Conservation (phyloP, 2,329 filamentous ascomycete species). For the Colletotrichum lupini region DNA sequence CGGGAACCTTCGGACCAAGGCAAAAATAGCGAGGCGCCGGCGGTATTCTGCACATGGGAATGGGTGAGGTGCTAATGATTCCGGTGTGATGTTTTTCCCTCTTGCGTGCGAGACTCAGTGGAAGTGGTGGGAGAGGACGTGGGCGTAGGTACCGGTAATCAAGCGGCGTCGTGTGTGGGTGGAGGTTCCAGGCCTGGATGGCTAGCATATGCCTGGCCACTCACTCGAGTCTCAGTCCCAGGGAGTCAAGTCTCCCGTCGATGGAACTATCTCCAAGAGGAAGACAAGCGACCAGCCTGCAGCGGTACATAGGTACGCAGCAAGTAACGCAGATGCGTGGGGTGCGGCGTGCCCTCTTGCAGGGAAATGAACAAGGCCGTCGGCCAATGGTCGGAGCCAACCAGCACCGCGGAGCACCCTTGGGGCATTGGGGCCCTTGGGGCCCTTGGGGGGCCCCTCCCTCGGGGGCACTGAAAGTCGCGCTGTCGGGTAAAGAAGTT, state of each 20-base stretch:
- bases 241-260: too few relatives aligned
- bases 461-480: slow-evolving; percentile 14
- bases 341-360: slow-evolving; percentile 24
- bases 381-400: slow-evolving; percentile 23
- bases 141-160: neutral
- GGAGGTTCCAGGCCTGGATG: slow-evolving; percentile 14
- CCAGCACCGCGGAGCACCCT: slow-evolving; percentile 20
- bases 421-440: slow-evolving; percentile 2
- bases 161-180: slow-evolving; percentile 10
- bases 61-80: too few relatives aligned
- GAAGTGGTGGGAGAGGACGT: slow-evolving; percentile 1
- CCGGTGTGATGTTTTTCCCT: neutral
- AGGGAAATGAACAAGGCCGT: slow-evolving; percentile 13
- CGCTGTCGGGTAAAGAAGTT: slow-evolving; percentile 36
- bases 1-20: neutral
- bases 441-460: neutral
- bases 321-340: slow-evolving; percentile 2
- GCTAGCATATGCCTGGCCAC: neutral
- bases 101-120: neutral
- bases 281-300: neutral
- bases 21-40: neutral
- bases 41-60: slow-evolving; percentile 1
- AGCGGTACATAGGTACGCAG: neutral
- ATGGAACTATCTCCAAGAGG: too few relatives aligned
- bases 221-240: neutral